phyloP scores from a whole-genome alignment of 257 asterid genomes.

The Linaria vulgaris region DNA sequence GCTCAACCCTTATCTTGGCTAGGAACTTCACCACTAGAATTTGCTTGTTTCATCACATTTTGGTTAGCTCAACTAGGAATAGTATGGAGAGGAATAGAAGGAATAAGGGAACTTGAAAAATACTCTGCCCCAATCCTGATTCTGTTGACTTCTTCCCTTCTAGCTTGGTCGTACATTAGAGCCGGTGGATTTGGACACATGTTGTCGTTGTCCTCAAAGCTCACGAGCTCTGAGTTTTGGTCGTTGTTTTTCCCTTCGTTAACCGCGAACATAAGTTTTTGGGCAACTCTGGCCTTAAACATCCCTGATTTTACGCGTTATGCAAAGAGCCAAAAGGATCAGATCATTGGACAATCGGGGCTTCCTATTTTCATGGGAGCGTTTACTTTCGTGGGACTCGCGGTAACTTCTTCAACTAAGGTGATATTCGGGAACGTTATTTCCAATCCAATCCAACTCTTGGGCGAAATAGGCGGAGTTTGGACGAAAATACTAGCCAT shows the following conservation, averaged over 20 bases:
- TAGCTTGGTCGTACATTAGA: conserved; percentile 61
- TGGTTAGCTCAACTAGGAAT: conserved; percentile 70
- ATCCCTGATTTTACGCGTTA: conserved; percentile 90
- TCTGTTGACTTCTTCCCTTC: conserved; percentile 49
- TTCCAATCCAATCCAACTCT: conserved; percentile 70
- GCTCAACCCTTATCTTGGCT: conserved; percentile 56
- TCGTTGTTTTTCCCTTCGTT: conserved; percentile 75
- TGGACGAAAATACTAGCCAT: conserved; percentile 63
- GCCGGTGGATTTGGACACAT: conserved; percentile 87
- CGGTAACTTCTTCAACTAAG: conserved; percentile 86
- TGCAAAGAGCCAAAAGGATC: conserved; percentile 70
- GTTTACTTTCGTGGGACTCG: conserved; percentile 85
- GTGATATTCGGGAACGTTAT: conserved; percentile 70
- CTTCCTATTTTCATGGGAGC: conserved; percentile 84
- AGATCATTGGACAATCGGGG: conserved; percentile 71
- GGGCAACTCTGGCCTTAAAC: conserved; percentile 84
- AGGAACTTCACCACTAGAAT: conserved; percentile 84
- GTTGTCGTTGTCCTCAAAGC: conserved; percentile 66
- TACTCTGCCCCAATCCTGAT: conserved; percentile 80
- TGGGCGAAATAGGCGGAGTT: conserved; percentile 74
- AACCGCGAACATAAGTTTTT: conserved; percentile 89
- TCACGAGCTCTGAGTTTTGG: conserved; percentile 69
- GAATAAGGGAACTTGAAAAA: conserved; percentile 69
- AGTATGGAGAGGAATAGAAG: conserved; percentile 88
- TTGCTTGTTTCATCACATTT: conserved; percentile 64